phyloP scores from a whole-genome alignment of 345 rosid genomes.

The Orychophragmus violaceus region DNA sequence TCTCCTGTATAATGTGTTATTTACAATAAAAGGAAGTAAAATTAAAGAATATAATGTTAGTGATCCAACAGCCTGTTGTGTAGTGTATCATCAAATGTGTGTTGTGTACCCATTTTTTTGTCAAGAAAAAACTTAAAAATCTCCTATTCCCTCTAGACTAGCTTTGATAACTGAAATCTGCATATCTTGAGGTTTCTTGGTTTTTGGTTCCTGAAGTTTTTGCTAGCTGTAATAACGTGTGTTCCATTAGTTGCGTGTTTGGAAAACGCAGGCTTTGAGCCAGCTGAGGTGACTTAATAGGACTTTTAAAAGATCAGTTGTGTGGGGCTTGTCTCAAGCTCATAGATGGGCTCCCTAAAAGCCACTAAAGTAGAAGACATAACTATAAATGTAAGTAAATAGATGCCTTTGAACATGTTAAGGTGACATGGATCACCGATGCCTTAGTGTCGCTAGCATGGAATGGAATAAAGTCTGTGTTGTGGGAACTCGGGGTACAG shows the following conservation, averaged over 20 bases:
- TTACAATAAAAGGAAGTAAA: conserved; percentile 16
- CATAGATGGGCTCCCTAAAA: not conserved
- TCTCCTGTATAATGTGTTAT: conserved; percentile 22
- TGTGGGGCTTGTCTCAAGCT: not conserved
- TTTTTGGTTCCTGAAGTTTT: not conserved
- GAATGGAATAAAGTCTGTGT: not conserved
- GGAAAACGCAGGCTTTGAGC: conserved; percentile 2
- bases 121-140: not conserved
- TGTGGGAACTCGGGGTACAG: too few relatives aligned
- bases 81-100: conserved; percentile 13
- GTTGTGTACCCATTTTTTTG: too few relatives aligned
- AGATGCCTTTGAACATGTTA: not conserved
- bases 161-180: not conserved
- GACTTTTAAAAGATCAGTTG: not conserved
- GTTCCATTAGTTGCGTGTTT: not conserved
- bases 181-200: not conserved
- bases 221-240: not conserved
- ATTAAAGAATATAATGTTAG: conserved; percentile 7
- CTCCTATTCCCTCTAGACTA: not conserved
- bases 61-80: conserved; percentile 14
- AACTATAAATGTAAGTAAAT: not conserved
- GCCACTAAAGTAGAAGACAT: not conserved
- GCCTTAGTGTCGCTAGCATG: not conserved
- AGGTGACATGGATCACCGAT: not conserved
- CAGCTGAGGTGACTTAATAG: not conserved